A percentile compares a stretch with the other conserved stretches of the same genome.
Conservation (phyloP, 257 asterid genomes). For the Primulina huaijiensis region DNA sequence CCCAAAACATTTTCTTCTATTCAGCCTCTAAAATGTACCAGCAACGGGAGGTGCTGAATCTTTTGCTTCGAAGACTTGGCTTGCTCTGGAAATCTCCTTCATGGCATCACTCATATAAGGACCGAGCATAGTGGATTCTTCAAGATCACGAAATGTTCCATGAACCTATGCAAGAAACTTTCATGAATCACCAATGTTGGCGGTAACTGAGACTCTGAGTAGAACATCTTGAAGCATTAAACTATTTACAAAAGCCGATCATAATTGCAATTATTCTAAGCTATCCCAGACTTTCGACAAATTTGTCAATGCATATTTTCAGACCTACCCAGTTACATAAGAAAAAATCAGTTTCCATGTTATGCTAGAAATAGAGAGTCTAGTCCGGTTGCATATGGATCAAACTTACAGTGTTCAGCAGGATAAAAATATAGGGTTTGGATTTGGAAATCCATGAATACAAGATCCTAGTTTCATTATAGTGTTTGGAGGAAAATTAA, state of each 20-base stretch:
- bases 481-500: too few species aligned
- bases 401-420: too few species aligned
- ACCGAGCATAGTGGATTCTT: constrained; percentile 77
- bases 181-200: constrained; percentile 19
- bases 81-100: constrained; percentile 74
- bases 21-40: constrained; percentile 43
- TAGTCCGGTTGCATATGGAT: too few species aligned
- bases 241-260: background rate
- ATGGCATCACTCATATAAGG: constrained; percentile 78
- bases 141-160: constrained; percentile 70
- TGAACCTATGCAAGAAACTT: constrained; percentile 56
- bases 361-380: too few species aligned
- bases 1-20: constrained; percentile 8
- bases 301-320: too few species aligned
- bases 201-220: background rate
- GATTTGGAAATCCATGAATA: background rate
- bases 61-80: constrained; percentile 78
- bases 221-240: background rate
- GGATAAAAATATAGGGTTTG: too few species aligned
- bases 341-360: too few species aligned
- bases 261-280: background rate
- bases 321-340: too few species aligned
- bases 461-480: too few species aligned
- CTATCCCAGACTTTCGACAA: background rate
- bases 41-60: constrained; percentile 91